Evolutionary conservation across 2,329 filamentous ascomycete genomes (phyloP).

Genomic region (Aspergillus sp.): DNA sequence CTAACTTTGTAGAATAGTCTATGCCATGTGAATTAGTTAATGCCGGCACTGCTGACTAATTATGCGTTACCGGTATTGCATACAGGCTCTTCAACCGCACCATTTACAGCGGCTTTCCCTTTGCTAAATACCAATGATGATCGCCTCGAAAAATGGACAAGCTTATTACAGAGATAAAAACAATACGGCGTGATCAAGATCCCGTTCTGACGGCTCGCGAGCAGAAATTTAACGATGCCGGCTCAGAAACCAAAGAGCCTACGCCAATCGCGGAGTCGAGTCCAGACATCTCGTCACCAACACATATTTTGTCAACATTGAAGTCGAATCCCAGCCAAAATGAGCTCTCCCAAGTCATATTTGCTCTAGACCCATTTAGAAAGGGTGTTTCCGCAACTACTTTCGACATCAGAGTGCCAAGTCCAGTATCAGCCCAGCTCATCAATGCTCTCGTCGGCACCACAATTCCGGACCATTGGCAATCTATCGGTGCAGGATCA

Average conservation of each 20-base stretch:
- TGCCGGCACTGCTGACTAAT: conserved; percentile 1
- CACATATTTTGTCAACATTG: conserved; percentile 38
- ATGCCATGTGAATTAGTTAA: neutral
- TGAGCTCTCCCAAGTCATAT: conserved; percentile 31
- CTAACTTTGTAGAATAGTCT: neutral
- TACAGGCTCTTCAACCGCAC: conserved; percentile 18
- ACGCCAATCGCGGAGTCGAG: conserved; percentile 13
- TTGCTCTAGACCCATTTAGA: conserved; percentile 36
- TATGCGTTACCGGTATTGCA: neutral
- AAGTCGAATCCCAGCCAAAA: conserved; percentile 40
- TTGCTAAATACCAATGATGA: conserved; percentile 5
- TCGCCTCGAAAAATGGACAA: conserved; percentile 33
- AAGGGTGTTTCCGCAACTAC: conserved; percentile 19
- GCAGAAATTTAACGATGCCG: conserved; percentile 10
- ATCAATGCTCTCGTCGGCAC: conserved; percentile 71
- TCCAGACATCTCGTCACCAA: conserved; percentile 25
- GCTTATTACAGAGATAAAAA: conserved; percentile 41
- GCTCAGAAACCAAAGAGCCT: conserved; percentile 12
- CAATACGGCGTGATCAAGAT: conserved; percentile 26
- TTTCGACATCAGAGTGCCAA: conserved; percentile 63
- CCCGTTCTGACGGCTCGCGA: conserved; percentile 18
- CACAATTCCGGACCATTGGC: conserved; percentile 82
- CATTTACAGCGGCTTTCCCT: conserved; percentile 7
- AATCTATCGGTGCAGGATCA: conserved; percentile 47
- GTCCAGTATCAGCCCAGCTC: conserved; percentile 70